Conservation (phyloP, 2,329 filamentous ascomycete species). For the Pyrenochaeta sp. region DNA sequence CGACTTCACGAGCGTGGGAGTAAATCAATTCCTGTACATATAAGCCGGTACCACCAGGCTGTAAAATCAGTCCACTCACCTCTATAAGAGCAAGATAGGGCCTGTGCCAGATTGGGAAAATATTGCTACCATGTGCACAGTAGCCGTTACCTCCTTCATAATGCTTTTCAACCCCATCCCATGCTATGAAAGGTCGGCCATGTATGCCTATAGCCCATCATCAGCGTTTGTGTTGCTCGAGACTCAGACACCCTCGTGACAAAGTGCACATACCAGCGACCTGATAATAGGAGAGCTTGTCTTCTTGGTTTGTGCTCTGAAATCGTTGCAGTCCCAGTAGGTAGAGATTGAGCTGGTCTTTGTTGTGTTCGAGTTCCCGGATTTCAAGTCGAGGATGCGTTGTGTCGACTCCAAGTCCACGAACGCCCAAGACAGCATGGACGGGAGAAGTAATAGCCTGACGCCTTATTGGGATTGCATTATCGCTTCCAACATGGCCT, state of each 20-base stretch:
- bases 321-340: slow-evolving; percentile 76
- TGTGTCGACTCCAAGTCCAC: slow-evolving; percentile 25
- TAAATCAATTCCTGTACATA: no score
- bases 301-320: slow-evolving; percentile 70
- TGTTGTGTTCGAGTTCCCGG: slow-evolving; percentile 67
- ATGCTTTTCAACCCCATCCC: slow-evolving; percentile 60
- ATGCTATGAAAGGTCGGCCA: slow-evolving; percentile 71
- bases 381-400: slow-evolving; percentile 69
- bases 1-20: slow-evolving; percentile 29
- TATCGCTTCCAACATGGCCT: no score
- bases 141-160: slow-evolving; percentile 69
- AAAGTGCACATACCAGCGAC: slow-evolving; percentile 67
- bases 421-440: slow-evolving; percentile 32
- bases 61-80: slow-evolving; percentile 60
- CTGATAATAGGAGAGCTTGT: slow-evolving; percentile 77
- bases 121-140: slow-evolving; percentile 76
- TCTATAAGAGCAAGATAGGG: slow-evolving; percentile 70
- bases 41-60: slow-evolving; percentile 26
- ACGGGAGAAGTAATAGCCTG: neutral
- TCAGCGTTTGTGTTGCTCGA: neutral
- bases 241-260: neutral
- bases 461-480: neutral
- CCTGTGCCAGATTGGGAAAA: slow-evolving; percentile 84
- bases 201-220: slow-evolving; percentile 73
- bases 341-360: slow-evolving; percentile 77